Conservation (phyloP, 2,329 filamentous ascomycete genomes). For the Phyllosticta citribraziliensis region DNA sequence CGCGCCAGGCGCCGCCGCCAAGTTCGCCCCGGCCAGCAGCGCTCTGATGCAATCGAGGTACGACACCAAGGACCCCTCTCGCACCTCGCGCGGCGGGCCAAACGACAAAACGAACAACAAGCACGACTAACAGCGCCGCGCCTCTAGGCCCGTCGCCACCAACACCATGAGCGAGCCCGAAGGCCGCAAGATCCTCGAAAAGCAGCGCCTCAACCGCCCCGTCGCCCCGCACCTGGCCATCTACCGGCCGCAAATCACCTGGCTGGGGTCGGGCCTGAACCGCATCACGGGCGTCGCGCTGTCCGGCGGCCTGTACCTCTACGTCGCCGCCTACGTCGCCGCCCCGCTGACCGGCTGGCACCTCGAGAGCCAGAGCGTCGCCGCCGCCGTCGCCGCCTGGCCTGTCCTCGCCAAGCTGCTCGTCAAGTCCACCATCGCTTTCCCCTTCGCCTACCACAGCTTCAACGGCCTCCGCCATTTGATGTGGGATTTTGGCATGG, state of each 20-base stretch:
- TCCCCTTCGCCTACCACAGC: constrained; percentile 59
- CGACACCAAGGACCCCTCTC: not conserved
- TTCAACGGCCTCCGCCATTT: constrained; percentile 65
- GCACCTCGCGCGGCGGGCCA: not conserved
- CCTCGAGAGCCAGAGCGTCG: constrained; percentile 53
- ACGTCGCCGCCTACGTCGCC: constrained; percentile 69
- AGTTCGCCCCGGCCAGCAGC: constrained; percentile 27
- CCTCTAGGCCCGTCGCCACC: constrained; percentile 41
- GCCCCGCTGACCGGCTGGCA: constrained; percentile 67
- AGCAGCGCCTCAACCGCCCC: constrained; percentile 73
- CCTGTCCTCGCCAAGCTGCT: constrained; percentile 49
- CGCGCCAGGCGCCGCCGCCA: constrained; percentile 32
- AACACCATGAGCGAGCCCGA: constrained; percentile 47
- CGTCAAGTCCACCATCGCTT: constrained; percentile 49
- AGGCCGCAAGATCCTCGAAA: constrained; percentile 57
- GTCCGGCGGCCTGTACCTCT: constrained; percentile 67
- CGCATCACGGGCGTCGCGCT: constrained; percentile 73
- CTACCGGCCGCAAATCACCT: constrained; percentile 82
- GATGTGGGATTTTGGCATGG: constrained; percentile 56
- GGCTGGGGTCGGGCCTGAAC: constrained; percentile 65
- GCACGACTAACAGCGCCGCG: constrained; percentile 1
- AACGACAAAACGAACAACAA: not conserved
- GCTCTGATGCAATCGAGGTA: constrained; percentile 40
- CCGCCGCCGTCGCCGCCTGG: constrained; percentile 53
- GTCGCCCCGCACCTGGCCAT: constrained; percentile 76